phyloP scores from a whole-genome alignment of 495 filamentous ascomycete genomes.

The Hypoxylon rickii region DNA sequence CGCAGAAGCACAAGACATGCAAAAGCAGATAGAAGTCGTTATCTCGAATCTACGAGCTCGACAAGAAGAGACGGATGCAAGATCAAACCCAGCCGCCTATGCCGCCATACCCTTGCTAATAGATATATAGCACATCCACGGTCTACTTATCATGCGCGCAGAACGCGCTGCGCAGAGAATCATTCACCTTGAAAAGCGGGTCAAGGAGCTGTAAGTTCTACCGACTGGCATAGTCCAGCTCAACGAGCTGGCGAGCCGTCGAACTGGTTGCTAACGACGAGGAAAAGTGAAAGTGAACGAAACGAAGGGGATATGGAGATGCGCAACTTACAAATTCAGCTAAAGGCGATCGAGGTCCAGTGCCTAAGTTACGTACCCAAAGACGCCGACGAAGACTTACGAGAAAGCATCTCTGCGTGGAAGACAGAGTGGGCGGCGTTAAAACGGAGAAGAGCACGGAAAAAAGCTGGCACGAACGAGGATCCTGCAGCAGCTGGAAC shows the following conservation, averaged over 20 bases:
- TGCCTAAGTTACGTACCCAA: conserved; percentile 46
- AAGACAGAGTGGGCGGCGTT: conserved; percentile 48
- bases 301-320: conserved; percentile 50
- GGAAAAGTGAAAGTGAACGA: conserved; percentile 42
- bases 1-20: conserved; percentile 47
- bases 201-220: conserved; percentile 51
- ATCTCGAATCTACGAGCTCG: conserved; percentile 46
- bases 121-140: conserved; percentile 54
- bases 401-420: conserved; percentile 51
- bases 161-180: conserved; percentile 59
- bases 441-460: conserved; percentile 32
- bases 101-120: conserved; percentile 6
- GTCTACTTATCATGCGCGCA: conserved; percentile 52
- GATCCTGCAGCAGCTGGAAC: conserved; percentile 14
- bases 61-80: conserved; percentile 56
- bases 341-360: conserved; percentile 59
- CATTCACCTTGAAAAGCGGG: conserved; percentile 52
- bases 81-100: conserved; percentile 16
- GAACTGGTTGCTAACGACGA: conserved; percentile 11
- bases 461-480: conserved; percentile 21
- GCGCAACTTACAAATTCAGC: conserved; percentile 55
- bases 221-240: too few relatives aligned
- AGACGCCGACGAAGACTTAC: conserved; percentile 47
- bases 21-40: conserved; percentile 42
- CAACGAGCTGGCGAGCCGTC: not conserved